Base-by-base conservation (phyloP, 1,139 yeast species). In the Diutina mesorugosa region DNA sequence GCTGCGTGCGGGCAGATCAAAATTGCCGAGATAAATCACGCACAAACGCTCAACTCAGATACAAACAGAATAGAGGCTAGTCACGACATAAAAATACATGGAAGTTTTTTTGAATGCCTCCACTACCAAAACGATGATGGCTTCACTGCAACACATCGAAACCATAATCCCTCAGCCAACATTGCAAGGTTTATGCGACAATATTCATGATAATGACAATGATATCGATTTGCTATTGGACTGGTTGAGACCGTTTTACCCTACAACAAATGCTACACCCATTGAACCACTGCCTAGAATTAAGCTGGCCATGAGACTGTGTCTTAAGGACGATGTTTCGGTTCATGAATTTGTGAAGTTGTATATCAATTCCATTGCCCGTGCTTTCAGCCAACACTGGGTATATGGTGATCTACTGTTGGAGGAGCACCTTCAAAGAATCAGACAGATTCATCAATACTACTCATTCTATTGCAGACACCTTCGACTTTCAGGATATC, bases 211-310 rank as follows among this genome's bases (percentile, higher is more conserved):
- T 46, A 64, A 71, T n/a, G 79, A 76, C 59, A 76, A 74, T 60
- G 81, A 77, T 59, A 65, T 75, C 12, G 69, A 69, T 45, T 66
- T 71, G 47, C 65, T 76, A 10, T 65, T 77, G 10, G 63, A 73
- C 56, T 76, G 78, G 78, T 65, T 76, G 45, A 64, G 64, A 56
- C 75, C 77, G 4, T 69, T 61, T 56, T 68, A 67, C 57, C 72
- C 73, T 4, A n/a, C 50, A 4, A 7, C 21, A 7, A n/a, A n/a
- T 8, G 29, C 5, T 8, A 3, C 45, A 4, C 56, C 62, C 29
- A 45, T 54, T 8, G 47, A 56, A 2, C 77, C 79, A 0, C 65
- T 74, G 18, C 72, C 68, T 21, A 60, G 80, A 52, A 68, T 74
- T 7, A 70, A 66, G 47, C 66, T 73, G 4, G 79, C 79, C 2